Conservation (phyloP, 192 early-diverging fungal genomes). For the Entomortierella lignicola region DNA sequence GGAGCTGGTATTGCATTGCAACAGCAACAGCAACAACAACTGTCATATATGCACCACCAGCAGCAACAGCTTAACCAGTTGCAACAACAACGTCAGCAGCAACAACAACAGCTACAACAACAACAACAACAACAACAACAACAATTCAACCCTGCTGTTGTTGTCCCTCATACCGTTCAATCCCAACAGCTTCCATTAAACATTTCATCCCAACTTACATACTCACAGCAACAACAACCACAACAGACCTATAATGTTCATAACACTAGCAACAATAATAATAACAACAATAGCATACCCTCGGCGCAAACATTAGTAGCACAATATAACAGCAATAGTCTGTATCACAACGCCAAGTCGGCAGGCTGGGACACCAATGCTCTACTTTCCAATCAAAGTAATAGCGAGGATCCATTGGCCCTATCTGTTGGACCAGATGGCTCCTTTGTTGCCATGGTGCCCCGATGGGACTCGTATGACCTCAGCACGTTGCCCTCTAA, state of each 20-base stretch:
- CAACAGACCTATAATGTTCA: background rate
- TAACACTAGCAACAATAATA: background rate
- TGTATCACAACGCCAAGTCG: background rate
- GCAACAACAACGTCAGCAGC: conserved; percentile 35
- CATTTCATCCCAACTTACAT: background rate
- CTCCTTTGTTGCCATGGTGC: conserved; percentile 17
- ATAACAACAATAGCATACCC: background rate
- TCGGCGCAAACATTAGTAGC: conserved; percentile 3
- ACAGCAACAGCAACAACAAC: conserved; percentile 32
- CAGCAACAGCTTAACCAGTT: too few species aligned
- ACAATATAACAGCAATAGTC: conserved; percentile 1
- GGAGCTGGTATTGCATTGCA: conserved; percentile 20
- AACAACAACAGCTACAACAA: conserved; percentile 13
- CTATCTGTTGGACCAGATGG: conserved; percentile 38
- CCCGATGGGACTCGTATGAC: conserved; percentile 35
- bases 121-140: conserved; percentile 10
- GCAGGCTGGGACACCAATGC: conserved; percentile 21
- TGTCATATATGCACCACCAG: conserved; percentile 21
- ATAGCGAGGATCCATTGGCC: conserved; percentile 18
- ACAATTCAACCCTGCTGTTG: conserved; percentile 2
- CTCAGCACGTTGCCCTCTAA: conserved; percentile 18
- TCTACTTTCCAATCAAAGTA: conserved; percentile 17
- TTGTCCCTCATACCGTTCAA: conserved; percentile 19
- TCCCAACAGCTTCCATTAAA: conserved; percentile 1
- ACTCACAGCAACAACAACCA: conserved; percentile 6